Evolutionary conservation across 2,329 filamentous ascomycete genomes (phyloP).

Genomic region (Xylaria sp.): DNA sequence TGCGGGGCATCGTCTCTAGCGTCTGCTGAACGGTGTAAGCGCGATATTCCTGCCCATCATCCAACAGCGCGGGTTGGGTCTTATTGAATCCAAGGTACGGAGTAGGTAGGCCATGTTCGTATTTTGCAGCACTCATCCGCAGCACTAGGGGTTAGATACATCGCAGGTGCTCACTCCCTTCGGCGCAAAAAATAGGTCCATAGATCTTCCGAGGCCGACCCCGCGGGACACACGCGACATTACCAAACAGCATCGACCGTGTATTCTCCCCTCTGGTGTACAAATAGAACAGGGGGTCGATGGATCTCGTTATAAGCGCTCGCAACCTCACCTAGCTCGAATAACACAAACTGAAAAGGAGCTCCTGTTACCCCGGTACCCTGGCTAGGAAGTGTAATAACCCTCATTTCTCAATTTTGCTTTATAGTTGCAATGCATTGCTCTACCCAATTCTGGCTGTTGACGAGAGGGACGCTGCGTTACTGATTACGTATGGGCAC

Average conservation of each 20-base stretch:
- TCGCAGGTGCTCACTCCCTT: neutral
- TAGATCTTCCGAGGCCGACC: neutral
- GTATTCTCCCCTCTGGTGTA: neutral
- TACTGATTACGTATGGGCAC: constrained; percentile 11
- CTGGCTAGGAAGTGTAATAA: constrained; percentile 4
- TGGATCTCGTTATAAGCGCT: constrained; percentile 5
- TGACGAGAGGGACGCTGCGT: neutral
- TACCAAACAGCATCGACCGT: neutral
- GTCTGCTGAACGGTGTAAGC: constrained; percentile 9
- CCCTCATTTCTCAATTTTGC: neutral
- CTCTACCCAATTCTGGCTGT: neutral
- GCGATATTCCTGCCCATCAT: constrained; percentile 31
- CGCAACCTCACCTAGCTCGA: constrained; percentile 5
- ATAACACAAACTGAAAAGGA: neutral
- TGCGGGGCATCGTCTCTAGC: constrained; percentile 21
- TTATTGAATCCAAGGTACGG: neutral
- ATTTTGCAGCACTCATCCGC: constrained; percentile 3
- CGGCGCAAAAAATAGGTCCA: neutral
- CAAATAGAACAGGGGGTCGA: neutral
- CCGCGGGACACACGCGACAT: neutral
- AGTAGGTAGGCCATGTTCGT: neutral
- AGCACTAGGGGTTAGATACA: neutral
- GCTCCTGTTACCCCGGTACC: constrained; percentile 8
- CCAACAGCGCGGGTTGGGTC: constrained; percentile 7
- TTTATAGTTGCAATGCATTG: neutral